Evolutionary conservation across 2,329 filamentous ascomycete species (phyloP).

Genomic region (Fusarium avenaceum): DNA sequence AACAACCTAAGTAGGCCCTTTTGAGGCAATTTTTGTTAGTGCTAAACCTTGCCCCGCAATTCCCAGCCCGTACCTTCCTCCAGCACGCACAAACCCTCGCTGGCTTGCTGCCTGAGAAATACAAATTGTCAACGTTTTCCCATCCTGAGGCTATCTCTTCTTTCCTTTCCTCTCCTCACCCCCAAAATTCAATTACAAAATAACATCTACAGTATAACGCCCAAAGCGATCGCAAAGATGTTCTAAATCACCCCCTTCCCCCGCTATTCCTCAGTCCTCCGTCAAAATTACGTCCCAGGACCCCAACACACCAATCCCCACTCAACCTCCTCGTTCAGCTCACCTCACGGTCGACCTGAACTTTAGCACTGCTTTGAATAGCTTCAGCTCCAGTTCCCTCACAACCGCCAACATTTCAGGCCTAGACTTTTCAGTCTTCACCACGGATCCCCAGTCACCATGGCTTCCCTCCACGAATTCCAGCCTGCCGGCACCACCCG

Average conservation of each 20-base stretch:
- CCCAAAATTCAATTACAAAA: constrained; percentile 50
- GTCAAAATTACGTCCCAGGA: constrained; percentile 68
- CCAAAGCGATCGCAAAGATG: constrained; percentile 66
- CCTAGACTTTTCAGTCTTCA: constrained; percentile 81
- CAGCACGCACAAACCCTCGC: constrained; percentile 41
- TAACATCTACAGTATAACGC: constrained; percentile 50
- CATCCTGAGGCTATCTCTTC: constrained; percentile 45
- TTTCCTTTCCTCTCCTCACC: constrained; percentile 55
- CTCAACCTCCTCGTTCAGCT: constrained; percentile 61
- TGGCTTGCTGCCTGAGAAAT: constrained; percentile 62
- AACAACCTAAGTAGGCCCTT: constrained; percentile 3
- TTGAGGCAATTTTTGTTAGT: constrained; percentile 27
- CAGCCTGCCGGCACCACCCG: constrained; percentile 73
- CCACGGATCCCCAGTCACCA: constrained; percentile 85
- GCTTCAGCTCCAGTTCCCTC: constrained; percentile 70
- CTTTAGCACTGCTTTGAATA: constrained; percentile 71
- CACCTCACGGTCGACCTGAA: constrained; percentile 77
- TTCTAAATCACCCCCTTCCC: constrained; percentile 65
- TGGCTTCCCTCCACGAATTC: constrained; percentile 80
- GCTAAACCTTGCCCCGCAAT: constrained; percentile 39
- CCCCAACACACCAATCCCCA: constrained; percentile 59
- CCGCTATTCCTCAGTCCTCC: constrained; percentile 55
- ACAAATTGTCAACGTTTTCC: constrained; percentile 57
- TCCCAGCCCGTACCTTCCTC: constrained; percentile 31
- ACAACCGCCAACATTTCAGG: constrained; percentile 71